phyloP scores from a whole-genome alignment of 1,284 basidiomycete genomes.

The Ceratobasidium papillatum region DNA sequence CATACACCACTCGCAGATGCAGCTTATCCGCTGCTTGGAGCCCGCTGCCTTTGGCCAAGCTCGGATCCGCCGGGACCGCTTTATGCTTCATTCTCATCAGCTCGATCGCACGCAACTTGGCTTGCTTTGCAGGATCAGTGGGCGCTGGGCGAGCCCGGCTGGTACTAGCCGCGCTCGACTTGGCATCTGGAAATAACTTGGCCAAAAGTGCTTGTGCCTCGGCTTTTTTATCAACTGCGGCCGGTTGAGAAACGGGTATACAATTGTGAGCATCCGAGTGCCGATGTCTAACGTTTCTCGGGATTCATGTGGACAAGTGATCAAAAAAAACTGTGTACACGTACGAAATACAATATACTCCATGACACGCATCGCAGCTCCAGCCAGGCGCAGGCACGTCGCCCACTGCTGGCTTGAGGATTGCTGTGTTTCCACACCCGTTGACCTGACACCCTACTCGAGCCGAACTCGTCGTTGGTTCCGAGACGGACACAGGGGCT shows the following conservation, averaged over 20 bases:
- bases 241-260: conserved; percentile 38
- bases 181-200: conserved; percentile 60
- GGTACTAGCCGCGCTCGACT: conserved; percentile 43
- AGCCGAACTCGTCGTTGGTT: conserved; percentile 2
- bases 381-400: conserved; percentile 32
- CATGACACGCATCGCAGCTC: conserved; percentile 55
- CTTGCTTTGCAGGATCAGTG: conserved; percentile 63
- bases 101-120: conserved; percentile 65
- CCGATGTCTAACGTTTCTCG: conserved; percentile 61
- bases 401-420: conserved; percentile 61
- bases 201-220: conserved; percentile 63
- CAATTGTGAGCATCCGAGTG: conserved; percentile 66
- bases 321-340: conserved; percentile 40
- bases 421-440: conserved; percentile 63
- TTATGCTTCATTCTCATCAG: conserved; percentile 76
- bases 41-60: conserved; percentile 57
- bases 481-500: conserved; percentile 40
- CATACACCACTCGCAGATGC: conserved; percentile 60
- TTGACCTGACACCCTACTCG: conserved; percentile 51
- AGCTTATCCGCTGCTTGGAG: conserved; percentile 62
- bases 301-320: not conserved
- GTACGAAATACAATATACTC: conserved; percentile 70
- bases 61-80: conserved; percentile 68
- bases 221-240: conserved; percentile 55
- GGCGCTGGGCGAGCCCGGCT: conserved; percentile 50